Evolutionary conservation across 305 asterid genomes (phyloP), one percentile per base, ranked within the genome.

Genomic region (Striga hermonthica): DNA sequence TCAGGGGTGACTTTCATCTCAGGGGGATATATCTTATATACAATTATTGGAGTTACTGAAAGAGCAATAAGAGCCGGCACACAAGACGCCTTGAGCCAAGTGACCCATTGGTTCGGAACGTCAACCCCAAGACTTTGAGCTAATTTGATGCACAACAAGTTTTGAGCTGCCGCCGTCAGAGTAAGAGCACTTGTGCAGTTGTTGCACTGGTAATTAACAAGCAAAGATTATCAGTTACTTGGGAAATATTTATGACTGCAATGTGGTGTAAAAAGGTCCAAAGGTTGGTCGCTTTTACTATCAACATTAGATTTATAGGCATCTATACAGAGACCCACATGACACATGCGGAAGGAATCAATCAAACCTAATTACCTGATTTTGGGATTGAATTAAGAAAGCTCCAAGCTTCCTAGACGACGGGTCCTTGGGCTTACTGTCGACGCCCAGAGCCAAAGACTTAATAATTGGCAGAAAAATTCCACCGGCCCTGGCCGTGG

Each of bases 401-500:
- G 97, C 96, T 11, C 97, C 98, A 64, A 92, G 77, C 66, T 66
- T 92, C 76, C 81, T 80, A 0, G 96, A 65, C 13, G 98, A 79
- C 0, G 76, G 70, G 43, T 87, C 86, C 5, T 83, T 81, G 1
- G 98, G 98, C 57, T 55, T 75, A 62, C 97, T 89, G 4, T 82
- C 89, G 37, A 72, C 81, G 2, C 76, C 80, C 50, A 68, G 39
- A 0, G 98, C 89, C 71, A 92, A 64, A 0, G 97, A 89, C 72
- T 81, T 84, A 16, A 92, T 92, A 57, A 92, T 85, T 7, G 98
- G 98, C 82, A 92, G 49, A 57, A 92, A 92, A 3, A 92, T 83
- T 4, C 98, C 98, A 13, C 97, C 98, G n/a, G 97, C 95, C 47
- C 98, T 72, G 0, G 98, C 97, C 2, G 95, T 84, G 11, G 83